Conservation (phyloP, 2,329 filamentous ascomycete species). For the Allantophomopsis cytisporea region DNA sequence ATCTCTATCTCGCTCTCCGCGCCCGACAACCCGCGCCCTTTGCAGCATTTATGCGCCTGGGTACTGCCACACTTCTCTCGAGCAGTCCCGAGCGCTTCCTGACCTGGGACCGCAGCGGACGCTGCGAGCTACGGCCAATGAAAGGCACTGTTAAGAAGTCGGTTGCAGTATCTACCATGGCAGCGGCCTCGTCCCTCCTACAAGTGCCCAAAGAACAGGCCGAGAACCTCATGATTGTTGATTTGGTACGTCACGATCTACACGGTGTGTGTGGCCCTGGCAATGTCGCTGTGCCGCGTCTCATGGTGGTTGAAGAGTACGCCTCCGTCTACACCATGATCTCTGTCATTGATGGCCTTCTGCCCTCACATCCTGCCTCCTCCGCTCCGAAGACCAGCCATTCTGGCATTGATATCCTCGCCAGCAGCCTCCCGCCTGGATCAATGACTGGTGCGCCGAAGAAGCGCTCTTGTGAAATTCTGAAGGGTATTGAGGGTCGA, state of each 20-base stretch:
- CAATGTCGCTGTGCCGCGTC: conserved; percentile 58
- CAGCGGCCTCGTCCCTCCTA: conserved; percentile 58
- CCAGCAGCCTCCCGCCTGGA: conserved; percentile 69
- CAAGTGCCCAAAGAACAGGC: conserved; percentile 80
- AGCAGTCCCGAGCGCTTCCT: conserved; percentile 87
- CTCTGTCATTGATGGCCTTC: conserved; percentile 65
- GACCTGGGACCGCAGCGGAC: conserved; percentile 44
- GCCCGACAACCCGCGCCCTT: conserved; percentile 26
- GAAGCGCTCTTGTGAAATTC: conserved; percentile 77
- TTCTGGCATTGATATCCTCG: conserved; percentile 63
- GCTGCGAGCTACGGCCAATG: conserved; percentile 79
- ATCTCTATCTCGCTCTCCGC: conserved; percentile 16
- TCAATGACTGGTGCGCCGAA: conserved; percentile 97
- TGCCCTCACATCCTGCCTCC: conserved; percentile 20
- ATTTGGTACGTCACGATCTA: conserved; percentile 87
- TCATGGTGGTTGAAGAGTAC: conserved; percentile 85
- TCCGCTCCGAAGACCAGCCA: conserved; percentile 16
- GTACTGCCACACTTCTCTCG: conserved; percentile 57
- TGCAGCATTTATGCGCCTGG: conserved; percentile 66
- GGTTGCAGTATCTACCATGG: conserved; percentile 47
- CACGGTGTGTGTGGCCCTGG: conserved; percentile 70
- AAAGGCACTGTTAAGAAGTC: conserved; percentile 90
- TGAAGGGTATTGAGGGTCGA: conserved; percentile 52
- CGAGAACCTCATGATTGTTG: conserved; percentile 97
- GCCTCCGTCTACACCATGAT: conserved; percentile 86